phyloP scores from a whole-genome alignment of 495 filamentous ascomycete species.

The Pyrenula massariospora region DNA sequence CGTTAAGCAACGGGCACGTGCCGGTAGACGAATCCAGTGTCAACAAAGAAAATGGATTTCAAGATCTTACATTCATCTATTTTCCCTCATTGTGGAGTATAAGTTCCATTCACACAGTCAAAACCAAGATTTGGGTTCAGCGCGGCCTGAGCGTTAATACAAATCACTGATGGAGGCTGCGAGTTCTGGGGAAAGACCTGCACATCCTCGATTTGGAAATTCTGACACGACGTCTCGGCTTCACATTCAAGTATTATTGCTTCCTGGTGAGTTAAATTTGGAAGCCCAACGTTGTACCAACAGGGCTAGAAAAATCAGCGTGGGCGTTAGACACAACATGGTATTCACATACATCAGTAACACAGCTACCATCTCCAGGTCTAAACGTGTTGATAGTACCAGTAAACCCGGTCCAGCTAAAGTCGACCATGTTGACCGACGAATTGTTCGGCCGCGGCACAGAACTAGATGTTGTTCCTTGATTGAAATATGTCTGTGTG shows the following conservation, averaged over 20 bases:
- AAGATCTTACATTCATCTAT: too few species aligned
- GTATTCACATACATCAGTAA: conserved; percentile 29
- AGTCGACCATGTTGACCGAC: conserved; percentile 24
- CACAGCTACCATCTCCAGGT: conserved; percentile 28
- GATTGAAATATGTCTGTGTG: conserved; percentile 27
- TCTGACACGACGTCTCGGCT: conserved; percentile 21
- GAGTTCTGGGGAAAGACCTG: conserved; percentile 22
- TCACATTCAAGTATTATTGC: conserved; percentile 26
- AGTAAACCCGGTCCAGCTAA: conserved; percentile 26
- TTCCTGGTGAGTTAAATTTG: conserved; percentile 24
- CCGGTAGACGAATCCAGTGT: too few species aligned
- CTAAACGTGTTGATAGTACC: conserved; percentile 25
- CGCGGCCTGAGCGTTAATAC: conserved; percentile 21
- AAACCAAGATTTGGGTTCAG: conserved; percentile 25
- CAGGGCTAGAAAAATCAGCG: background rate
- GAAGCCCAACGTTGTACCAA: conserved; percentile 10
- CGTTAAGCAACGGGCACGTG: too few species aligned
- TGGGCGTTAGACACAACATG: conserved; percentile 2
- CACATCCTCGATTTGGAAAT: conserved; percentile 19
- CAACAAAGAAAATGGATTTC: too few species aligned
- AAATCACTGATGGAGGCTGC: conserved; percentile 16
- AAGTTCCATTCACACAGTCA: conserved; percentile 23
- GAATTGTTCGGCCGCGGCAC: conserved; percentile 15
- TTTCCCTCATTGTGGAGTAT: too few species aligned
- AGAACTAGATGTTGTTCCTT: conserved; percentile 14